Conservation (phyloP, 805 yeast species). For the Pichia pseudocactophila region DNA sequence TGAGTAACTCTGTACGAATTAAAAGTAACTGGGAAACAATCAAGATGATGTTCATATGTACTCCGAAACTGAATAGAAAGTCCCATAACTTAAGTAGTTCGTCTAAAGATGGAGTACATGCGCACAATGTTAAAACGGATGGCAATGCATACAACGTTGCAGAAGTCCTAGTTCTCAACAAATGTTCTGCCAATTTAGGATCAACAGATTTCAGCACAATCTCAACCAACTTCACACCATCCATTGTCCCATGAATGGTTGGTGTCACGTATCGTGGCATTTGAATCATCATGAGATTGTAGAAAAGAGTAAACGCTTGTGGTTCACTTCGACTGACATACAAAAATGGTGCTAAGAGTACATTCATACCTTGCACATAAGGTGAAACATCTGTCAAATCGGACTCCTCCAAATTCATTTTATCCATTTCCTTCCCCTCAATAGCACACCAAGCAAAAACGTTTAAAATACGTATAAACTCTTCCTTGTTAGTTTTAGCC, state of each 20-base stretch:
- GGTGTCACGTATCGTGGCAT: constrained; percentile 77
- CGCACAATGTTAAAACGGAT: constrained; percentile 72
- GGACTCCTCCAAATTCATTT: background rate
- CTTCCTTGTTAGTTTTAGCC: constrained; percentile 56
- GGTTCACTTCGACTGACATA: constrained; percentile 74
- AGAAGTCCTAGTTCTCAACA: constrained; percentile 57
- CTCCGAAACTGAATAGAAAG: constrained; percentile 82
- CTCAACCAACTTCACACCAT: constrained; percentile 70
- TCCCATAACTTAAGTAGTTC: constrained; percentile 83
- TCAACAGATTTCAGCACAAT: constrained; percentile 62
- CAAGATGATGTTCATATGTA: constrained; percentile 77
- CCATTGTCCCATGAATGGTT: constrained; percentile 71
- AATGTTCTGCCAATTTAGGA: constrained; percentile 51
- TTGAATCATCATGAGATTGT: constrained; percentile 47
- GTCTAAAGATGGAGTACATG: constrained; percentile 77
- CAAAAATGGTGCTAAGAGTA: constrained; percentile 74
- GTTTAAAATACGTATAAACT: constrained; percentile 59
- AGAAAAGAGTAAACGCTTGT: constrained; percentile 69
- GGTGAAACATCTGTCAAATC: constrained; percentile 25
- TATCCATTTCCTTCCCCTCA: constrained; percentile 19
- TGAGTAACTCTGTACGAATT: constrained; percentile 54
- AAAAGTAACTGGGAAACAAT: constrained; percentile 75
- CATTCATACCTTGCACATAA: constrained; percentile 92
- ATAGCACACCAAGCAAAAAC: constrained; percentile 47
- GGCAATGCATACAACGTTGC: constrained; percentile 86